phyloP scores from a whole-genome alignment of 1,284 basidiomycete species.

The Amylostereum areolatum region DNA sequence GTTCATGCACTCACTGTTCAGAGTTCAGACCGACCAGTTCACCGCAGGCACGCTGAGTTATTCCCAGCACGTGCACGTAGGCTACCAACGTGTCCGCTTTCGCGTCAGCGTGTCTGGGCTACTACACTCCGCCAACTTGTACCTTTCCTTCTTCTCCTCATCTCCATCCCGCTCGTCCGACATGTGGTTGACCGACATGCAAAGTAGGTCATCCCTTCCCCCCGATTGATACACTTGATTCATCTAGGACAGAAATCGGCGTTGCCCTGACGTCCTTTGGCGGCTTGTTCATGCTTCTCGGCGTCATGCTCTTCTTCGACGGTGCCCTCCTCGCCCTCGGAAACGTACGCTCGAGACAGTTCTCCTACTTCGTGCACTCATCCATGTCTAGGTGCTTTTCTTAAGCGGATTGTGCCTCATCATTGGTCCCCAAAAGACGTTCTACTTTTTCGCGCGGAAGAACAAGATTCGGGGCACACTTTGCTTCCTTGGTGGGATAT shows the following conservation, averaged over 20 bases:
- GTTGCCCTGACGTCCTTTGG: slow-evolving; percentile 98
- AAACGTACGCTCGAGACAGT: slow-evolving; percentile 56
- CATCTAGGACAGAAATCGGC: slow-evolving; percentile 69
- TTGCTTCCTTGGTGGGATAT: slow-evolving; percentile 87
- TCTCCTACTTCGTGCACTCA: neutral
- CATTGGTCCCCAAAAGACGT: slow-evolving; percentile 94
- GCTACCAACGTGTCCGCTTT: too few relatives aligned
- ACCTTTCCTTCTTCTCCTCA: too few relatives aligned
- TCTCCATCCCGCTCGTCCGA: slow-evolving; percentile 3
- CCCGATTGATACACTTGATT: neutral
- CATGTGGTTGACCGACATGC: slow-evolving; percentile 69
- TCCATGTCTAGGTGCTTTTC: slow-evolving; percentile 72
- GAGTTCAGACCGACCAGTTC: too few relatives aligned
- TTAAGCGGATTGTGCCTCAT: slow-evolving; percentile 88
- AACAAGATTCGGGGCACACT: slow-evolving; percentile 94
- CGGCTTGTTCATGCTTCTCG: slow-evolving; percentile 92
- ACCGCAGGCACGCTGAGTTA: too few relatives aligned
- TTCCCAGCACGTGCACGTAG: too few relatives aligned
- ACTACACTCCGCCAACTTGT: too few relatives aligned
- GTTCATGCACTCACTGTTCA: too few relatives aligned
- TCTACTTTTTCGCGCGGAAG: slow-evolving; percentile 96
- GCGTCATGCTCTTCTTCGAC: slow-evolving; percentile 96
- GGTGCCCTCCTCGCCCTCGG: slow-evolving; percentile 94
- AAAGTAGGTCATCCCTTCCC: slow-evolving; percentile 38
- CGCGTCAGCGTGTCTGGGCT: too few relatives aligned